Evolutionary conservation across 441 rosid genomes (phyloP), one percentile per base, ranked within the genome.

Genomic region (Gossypium trilobum): DNA sequence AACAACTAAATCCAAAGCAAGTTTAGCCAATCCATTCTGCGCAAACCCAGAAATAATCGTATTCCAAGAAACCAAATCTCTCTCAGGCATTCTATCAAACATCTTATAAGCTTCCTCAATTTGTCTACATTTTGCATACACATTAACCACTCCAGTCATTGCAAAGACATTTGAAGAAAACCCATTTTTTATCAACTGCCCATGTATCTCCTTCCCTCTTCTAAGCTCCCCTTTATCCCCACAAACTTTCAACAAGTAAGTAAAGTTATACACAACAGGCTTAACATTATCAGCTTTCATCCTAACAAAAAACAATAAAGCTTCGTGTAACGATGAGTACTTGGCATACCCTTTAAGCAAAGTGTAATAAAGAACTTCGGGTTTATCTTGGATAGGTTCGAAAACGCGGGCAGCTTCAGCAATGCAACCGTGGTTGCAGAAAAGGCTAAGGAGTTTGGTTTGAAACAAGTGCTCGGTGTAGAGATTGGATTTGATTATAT

Each of bases 11-110:
- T 79, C 88, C 60, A 90, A 76, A 1, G 97, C 95, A 65, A 81
- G 65, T 33, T 59, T 73, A 4, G 89, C 82, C n/a, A 90, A 79
- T 13, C 93, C 89, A 81, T 93, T 91, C 77, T 91, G 96, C 0
- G 92, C 86, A 70, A 81, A 84, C 29, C 97, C 97, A 66, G 96
- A 84, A 78, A 91, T 77, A 72, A 93, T 91, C 0, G 92, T 84
- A 74, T 90, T 94, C 97, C 93, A 94, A 1, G 87, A 90, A 70
- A 91, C 92, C 81, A 89, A 86, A 54, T 94, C 98, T 71, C 93
- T 91, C 13, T 85, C 91, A 29, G 89, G 83, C 95, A 90, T 88
- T 83, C 93, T 87, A 74, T 84, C 92, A 64, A 93, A 93, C 96
- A 89, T 85, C 83, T 89, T 92, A 61, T 75, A 78, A 0, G 96